Evolutionary conservation across 192 early-diverging fungal species (phyloP).

Genomic region (Bifiguratus adelaidae): DNA sequence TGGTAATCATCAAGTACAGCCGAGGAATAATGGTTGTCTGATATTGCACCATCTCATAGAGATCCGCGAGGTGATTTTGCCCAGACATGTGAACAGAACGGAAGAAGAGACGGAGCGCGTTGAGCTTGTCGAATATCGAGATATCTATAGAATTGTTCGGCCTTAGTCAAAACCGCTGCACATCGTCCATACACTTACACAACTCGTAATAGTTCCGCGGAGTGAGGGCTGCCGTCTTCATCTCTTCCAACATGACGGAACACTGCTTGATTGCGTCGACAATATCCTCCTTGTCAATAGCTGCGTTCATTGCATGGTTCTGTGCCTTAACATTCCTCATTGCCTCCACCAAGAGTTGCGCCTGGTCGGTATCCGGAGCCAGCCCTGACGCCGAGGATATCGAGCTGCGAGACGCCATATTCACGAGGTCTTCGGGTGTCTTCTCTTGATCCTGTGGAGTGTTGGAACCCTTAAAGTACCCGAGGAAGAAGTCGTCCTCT

Average conservation of each 20-base stretch:
- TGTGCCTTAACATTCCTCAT: conserved; percentile 82
- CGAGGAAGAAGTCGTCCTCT: too few relatives aligned
- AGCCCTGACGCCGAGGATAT: too few relatives aligned
- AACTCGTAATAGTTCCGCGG: conserved; percentile 97
- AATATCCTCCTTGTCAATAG: conserved; percentile 67
- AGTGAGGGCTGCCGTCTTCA: conserved; percentile 77
- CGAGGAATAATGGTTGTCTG: conserved; percentile 90
- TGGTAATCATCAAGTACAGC: conserved; percentile 95
- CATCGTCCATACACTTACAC: conserved; percentile 51
- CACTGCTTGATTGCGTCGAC: conserved; percentile 88
- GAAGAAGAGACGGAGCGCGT: conserved; percentile 77
- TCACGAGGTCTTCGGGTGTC: too few relatives aligned
- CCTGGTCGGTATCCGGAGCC: conserved; percentile 58
- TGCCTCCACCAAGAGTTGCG: conserved; percentile 81
- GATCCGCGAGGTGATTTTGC: conserved; percentile 62
- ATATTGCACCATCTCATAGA: conserved; percentile 95
- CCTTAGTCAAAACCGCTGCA: neutral
- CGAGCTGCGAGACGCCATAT: too few relatives aligned
- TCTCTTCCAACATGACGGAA: conserved; percentile 87
- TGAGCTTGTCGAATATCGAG: conserved; percentile 88
- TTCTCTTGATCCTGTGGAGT: too few relatives aligned
- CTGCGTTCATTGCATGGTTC: conserved; percentile 81
- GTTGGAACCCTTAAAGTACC: too few relatives aligned
- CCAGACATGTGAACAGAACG: conserved; percentile 73
- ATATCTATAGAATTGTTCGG: conserved; percentile 47